Evolutionary conservation across 768 basidiomycete genomes (phyloP), one percentile per base, ranked within the genome.

Genomic region (Agrocybe chaxingu): DNA sequence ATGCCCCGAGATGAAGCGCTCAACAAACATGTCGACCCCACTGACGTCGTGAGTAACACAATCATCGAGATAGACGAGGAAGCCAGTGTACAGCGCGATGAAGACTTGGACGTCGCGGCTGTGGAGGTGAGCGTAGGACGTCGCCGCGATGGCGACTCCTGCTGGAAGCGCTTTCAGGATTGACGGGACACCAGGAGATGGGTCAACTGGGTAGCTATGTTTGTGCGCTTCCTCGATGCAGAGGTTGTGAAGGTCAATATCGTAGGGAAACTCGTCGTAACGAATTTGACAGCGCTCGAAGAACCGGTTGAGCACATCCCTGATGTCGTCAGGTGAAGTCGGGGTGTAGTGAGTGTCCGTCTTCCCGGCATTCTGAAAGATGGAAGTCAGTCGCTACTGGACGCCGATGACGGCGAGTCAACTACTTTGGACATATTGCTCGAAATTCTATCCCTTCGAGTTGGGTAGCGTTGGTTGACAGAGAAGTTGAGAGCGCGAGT

Each of bases 61-160:
- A 24, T 77, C 72, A 51, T 78, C 76, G 30, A 44, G 48, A 35
- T 57, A 68, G 46, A 66, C 65, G 19, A 61, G 45, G 36, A 62
- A 69, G 1, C 71, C 63, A 1, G 74, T 75, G 51, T 62, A 75
- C 9, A 75, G 58, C 4, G 71, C 67, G 29, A 75, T 68, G 50
- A 64, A 60, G 7, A 70, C 61, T 47, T 60, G 58, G 4, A 61
- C 63, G 33, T 66, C 50, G 47, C 54, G 43, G 53, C 63, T 49
- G 8, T 38, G 37, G 7, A 73, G 57, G 50, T 73, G 71, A 1
- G 42, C 52, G 18, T 65, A 67, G 2, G 62, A 59, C 2, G 55
- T 62, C 7, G 49, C 50, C 18, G 59, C 61, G 36, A 65, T 68
- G n/a, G 53, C 40, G 30, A 64, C 65, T 2, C 69, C 71, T 3